A percentile compares a stretch with the other conserved stretches of the same genome.
Conservation (phyloP, 2,329 filamentous ascomycete species). For the Eutypella sp. region DNA sequence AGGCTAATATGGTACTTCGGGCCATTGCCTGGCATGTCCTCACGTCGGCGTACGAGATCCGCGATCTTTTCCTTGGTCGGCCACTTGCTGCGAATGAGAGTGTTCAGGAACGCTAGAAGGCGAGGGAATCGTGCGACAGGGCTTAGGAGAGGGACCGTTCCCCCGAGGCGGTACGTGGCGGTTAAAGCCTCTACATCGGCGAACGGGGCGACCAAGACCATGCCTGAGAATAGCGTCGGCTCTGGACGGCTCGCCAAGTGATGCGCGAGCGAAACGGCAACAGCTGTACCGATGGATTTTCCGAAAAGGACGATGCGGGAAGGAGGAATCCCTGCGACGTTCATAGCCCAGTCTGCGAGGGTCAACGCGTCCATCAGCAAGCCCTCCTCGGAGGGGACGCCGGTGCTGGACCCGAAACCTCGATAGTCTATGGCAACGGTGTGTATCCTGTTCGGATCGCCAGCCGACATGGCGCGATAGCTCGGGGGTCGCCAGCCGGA, state of each 20-base stretch:
- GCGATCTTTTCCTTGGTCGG: slow-evolving; percentile 44
- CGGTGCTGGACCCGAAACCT: slow-evolving; percentile 51
- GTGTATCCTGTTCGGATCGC: slow-evolving; percentile 47
- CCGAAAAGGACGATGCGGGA: slow-evolving; percentile 53
- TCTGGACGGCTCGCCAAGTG: slow-evolving; percentile 22
- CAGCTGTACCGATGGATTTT: slow-evolving; percentile 54
- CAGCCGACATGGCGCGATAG: slow-evolving; percentile 51
- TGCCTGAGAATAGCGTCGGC: slow-evolving; percentile 47
- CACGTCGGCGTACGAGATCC: slow-evolving; percentile 34
- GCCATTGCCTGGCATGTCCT: slow-evolving; percentile 19
- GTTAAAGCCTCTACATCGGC: slow-evolving; percentile 48
- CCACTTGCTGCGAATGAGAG: slow-evolving; percentile 47
- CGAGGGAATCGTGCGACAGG: slow-evolving; percentile 44
- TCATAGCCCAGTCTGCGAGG: slow-evolving; percentile 48
- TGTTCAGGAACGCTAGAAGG: slow-evolving; percentile 40
- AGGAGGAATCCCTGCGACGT: slow-evolving; percentile 46
- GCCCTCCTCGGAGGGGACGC: slow-evolving; percentile 50
- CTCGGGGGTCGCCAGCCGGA: slow-evolving; percentile 50
- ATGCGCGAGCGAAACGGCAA: slow-evolving; percentile 25
- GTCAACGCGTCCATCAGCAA: slow-evolving; percentile 49
- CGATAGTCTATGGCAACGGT: slow-evolving; percentile 57
- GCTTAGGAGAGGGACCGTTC: slow-evolving; percentile 48
- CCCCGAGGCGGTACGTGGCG: slow-evolving; percentile 52
- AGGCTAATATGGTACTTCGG: slow-evolving; percentile 40
- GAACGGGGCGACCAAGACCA: slow-evolving; percentile 53